Conservation (phyloP, 495 filamentous ascomycete genomes). For the Parmelia sp. region DNA sequence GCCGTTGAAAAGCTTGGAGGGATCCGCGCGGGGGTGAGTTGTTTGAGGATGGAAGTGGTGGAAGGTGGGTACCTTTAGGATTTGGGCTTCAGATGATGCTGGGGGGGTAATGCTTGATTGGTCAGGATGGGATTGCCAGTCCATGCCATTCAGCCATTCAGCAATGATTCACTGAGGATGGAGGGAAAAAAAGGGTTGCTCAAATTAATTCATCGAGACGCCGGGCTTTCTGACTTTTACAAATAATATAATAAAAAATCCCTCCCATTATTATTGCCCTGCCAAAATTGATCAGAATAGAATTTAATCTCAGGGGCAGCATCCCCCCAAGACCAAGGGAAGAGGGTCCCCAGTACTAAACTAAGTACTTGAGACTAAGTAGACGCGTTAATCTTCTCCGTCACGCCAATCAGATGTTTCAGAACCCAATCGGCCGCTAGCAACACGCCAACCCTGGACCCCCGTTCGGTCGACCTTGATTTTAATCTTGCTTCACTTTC, state of each 20-base stretch:
- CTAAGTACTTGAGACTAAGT: no score
- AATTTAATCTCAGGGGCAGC: neutral
- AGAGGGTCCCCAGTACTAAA: no score
- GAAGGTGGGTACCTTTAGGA: neutral
- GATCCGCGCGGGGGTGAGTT: neutral
- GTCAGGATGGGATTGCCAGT: neutral
- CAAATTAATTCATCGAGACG: neutral
- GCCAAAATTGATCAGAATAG: no score
- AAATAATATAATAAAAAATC: no score
- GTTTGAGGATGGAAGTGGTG: neutral
- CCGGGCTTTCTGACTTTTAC: neutral
- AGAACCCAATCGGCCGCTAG: neutral
- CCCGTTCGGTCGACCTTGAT: neutral
- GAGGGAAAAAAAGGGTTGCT: no score
- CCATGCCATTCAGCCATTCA: no score
- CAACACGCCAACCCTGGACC: neutral
- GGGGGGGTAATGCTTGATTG: neutral
- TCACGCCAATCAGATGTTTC: neutral
- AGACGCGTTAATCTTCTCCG: neutral
- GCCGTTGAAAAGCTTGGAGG: slow-evolving; percentile 3
- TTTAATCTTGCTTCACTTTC: neutral
- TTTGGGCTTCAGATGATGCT: neutral
- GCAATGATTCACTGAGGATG: no score
- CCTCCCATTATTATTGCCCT: no score
- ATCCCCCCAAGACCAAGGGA: neutral